Percentiles rank a stretch among this genome's conserved stretches.
Conservation (phyloP, 305 asterid species). For the Coffea humblotiana region DNA sequence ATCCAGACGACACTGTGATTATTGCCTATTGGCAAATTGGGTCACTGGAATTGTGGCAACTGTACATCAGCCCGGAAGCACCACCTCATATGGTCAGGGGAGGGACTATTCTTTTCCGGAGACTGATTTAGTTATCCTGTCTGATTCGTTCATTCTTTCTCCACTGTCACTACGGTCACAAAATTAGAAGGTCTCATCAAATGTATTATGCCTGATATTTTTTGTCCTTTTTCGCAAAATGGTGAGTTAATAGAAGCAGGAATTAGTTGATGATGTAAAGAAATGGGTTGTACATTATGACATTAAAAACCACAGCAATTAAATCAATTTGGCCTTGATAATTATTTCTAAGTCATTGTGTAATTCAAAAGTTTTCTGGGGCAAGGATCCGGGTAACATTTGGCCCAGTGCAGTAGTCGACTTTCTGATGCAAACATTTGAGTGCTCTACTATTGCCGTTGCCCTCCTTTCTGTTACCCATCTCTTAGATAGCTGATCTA, state of each 20-base stretch:
- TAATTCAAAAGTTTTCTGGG: neutral
- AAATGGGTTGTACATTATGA: neutral
- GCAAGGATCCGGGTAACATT: neutral
- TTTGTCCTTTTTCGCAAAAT: neutral
- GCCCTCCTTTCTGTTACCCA: too few relatives aligned
- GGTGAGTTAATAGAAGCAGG: conserved; percentile 2
- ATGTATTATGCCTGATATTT: neutral
- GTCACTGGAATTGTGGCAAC: neutral
- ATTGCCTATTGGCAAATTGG: neutral
- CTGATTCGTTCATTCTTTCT: neutral
- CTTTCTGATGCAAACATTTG: too few relatives aligned
- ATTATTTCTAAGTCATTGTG: too few relatives aligned
- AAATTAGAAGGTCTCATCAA: neutral
- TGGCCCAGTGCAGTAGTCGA: too few relatives aligned
- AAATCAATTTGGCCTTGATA: neutral
- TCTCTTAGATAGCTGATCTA: too few relatives aligned
- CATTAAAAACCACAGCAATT: neutral
- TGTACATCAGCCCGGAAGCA: neutral
- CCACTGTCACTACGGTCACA: neutral
- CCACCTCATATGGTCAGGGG: neutral
- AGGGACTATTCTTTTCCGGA: neutral
- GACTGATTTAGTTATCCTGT: neutral
- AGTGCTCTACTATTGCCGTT: too few relatives aligned
- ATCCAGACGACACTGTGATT: conserved; percentile 43
- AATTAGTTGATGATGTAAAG: conserved; percentile 2